phyloP scores from a whole-genome alignment of 148 eudicot species.

The Nepenthes mirabilis region DNA sequence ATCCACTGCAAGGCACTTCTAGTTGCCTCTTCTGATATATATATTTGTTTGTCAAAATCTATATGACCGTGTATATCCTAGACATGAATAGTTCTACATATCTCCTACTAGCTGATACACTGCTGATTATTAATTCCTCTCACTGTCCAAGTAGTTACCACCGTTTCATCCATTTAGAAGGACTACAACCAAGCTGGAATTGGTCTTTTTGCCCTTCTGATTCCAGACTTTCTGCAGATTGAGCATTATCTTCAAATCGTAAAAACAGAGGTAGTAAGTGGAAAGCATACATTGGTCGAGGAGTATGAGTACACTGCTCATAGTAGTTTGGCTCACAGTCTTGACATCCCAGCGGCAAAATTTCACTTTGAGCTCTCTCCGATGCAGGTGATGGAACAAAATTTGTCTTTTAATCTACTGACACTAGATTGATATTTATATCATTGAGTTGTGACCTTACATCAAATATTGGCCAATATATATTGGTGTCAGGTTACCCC shows the following conservation, averaged over 20 bases:
- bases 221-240: slow-evolving; percentile 35
- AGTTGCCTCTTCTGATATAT: too few relatives aligned
- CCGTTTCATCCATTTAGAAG: too few relatives aligned
- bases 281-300: slow-evolving; percentile 38
- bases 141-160: too few relatives aligned
- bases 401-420: neutral
- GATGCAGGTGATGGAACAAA: slow-evolving; percentile 61
- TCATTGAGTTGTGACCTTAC: too few relatives aligned
- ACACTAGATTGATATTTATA: neutral
- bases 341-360: slow-evolving; percentile 57
- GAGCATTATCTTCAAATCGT: slow-evolving; percentile 97
- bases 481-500: too few relatives aligned
- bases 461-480: too few relatives aligned
- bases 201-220: neutral
- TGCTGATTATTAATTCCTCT: too few relatives aligned
- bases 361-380: slow-evolving; percentile 84
- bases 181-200: neutral
- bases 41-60: too few relatives aligned
- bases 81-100: too few relatives aligned
- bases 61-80: too few relatives aligned
- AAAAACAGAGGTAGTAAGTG: slow-evolving; percentile 67
- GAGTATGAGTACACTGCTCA: slow-evolving; percentile 96
- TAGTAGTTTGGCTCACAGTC: slow-evolving; percentile 72
- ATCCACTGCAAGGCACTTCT: too few relatives aligned
- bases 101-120: too few relatives aligned